A percentile compares a stretch with the other conserved stretches of the same genome.
Conservation (phyloP, 495 filamentous ascomycete genomes). For the Penicillium flavigenum region DNA sequence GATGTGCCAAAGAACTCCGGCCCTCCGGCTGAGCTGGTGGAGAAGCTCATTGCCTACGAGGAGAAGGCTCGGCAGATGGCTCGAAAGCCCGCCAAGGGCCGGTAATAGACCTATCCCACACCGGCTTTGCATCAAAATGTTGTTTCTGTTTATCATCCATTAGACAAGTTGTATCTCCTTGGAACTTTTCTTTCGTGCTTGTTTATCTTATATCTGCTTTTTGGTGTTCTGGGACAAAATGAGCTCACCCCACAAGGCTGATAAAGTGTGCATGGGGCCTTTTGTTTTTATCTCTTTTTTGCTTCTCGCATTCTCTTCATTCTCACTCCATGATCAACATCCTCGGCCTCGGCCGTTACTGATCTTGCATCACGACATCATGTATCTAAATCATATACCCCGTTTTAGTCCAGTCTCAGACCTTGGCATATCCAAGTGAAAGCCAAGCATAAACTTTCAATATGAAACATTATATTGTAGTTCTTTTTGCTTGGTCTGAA, state of each 20-base stretch:
- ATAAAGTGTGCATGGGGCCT: slow-evolving; percentile 7
- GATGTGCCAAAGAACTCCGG: slow-evolving; percentile 23
- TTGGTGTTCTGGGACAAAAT: slow-evolving; percentile 22
- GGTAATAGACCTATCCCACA: slow-evolving; percentile 22
- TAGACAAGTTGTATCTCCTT: background rate
- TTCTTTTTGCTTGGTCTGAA: background rate
- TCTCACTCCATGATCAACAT: slow-evolving; percentile 20
- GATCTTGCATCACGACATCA: slow-evolving; percentile 33
- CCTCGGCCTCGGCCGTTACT: background rate
- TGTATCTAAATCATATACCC: slow-evolving; percentile 32
- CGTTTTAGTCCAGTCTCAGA: slow-evolving; percentile 11
- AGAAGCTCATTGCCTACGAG: slow-evolving; percentile 40
- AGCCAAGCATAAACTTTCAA: background rate
- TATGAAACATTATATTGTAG: background rate
- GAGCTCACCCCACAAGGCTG: slow-evolving; percentile 6
- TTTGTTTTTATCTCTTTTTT: slow-evolving; percentile 6
- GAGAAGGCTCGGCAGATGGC: slow-evolving; percentile 38
- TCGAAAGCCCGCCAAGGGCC: slow-evolving; percentile 36
- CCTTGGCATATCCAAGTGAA: slow-evolving; percentile 10
- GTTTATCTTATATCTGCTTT: slow-evolving; percentile 6
- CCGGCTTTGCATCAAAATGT: slow-evolving; percentile 8
- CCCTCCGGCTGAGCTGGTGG: slow-evolving; percentile 37
- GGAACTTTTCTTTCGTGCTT: background rate
- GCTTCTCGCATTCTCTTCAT: slow-evolving; percentile 7
- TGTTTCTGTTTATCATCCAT: background rate